Evolutionary conservation across 768 basidiomycete species (phyloP).

Genomic region (Cystobasidium ongulense): DNA sequence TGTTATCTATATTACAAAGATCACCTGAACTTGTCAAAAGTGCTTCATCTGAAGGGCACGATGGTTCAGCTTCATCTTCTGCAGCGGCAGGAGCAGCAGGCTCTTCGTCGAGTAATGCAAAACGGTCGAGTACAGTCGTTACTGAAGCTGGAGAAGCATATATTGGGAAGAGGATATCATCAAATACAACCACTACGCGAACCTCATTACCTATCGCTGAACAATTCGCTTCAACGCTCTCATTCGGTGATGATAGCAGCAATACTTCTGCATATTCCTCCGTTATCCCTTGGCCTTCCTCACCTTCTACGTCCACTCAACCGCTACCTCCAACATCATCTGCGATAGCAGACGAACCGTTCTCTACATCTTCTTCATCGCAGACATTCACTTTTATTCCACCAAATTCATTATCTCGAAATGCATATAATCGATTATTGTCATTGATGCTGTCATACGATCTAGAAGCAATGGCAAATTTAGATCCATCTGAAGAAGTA

Average conservation of each 20-base stretch:
- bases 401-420: slow-evolving; percentile 51
- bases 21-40: slow-evolving; percentile 9
- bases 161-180: slow-evolving; percentile 7
- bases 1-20: slow-evolving; percentile 57
- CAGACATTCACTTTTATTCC: background rate
- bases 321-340: background rate
- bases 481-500: slow-evolving; percentile 91
- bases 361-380: background rate
- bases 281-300: background rate
- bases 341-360: background rate
- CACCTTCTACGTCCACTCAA: background rate
- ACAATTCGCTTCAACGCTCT: slow-evolving; percentile 18
- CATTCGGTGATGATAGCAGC: background rate
- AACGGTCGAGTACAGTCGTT: background rate
- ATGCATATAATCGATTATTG: slow-evolving; percentile 74
- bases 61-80: background rate
- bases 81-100: background rate
- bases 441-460: slow-evolving; percentile 74
- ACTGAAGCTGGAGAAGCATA: slow-evolving; percentile 27
- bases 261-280: background rate
- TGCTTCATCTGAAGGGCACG: background rate
- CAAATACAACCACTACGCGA: background rate
- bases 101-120: background rate
- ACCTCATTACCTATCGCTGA: slow-evolving; percentile 7
- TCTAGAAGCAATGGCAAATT: slow-evolving; percentile 77